phyloP scores from a whole-genome alignment of 192 early-diverging fungal genomes.

The Backusella sp. region DNA sequence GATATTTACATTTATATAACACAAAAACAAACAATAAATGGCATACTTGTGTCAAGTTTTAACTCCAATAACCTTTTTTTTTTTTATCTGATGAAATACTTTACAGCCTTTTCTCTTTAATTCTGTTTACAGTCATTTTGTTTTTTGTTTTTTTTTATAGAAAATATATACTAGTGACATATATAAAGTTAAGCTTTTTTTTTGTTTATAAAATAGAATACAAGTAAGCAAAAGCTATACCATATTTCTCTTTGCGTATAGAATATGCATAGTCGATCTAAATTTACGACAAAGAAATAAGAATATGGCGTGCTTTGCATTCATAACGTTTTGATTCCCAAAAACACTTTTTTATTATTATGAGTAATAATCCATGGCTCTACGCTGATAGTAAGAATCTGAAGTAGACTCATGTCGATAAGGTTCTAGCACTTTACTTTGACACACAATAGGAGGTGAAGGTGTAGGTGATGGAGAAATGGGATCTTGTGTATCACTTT shows the following conservation, averaged over 20 bases:
- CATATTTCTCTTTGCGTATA: background rate
- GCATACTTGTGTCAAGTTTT: background rate
- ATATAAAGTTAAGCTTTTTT: background rate
- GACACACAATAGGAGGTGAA: constrained; percentile 1
- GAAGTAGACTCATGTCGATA: background rate
- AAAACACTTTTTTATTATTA: background rate
- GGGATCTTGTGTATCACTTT: background rate
- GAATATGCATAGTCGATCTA: background rate
- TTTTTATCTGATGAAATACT: background rate
- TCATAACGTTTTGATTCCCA: background rate
- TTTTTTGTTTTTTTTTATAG: too few relatives aligned
- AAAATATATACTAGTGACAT: too few relatives aligned
- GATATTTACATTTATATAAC: background rate
- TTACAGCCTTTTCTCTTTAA: too few relatives aligned
- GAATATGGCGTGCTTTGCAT: background rate
- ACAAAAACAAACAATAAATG: background rate
- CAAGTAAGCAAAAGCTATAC: background rate
- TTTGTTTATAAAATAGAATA: background rate
- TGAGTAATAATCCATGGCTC: background rate
- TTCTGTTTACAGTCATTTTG: too few relatives aligned
- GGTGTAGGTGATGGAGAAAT: constrained; percentile 15
- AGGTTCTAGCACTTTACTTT: background rate
- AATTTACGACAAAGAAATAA: background rate
- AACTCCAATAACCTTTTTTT: background rate
- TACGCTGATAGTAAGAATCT: background rate